Evolutionary conservation across 2,329 filamentous ascomycete genomes (phyloP).

Genomic region (Aspergillus tanneri): DNA sequence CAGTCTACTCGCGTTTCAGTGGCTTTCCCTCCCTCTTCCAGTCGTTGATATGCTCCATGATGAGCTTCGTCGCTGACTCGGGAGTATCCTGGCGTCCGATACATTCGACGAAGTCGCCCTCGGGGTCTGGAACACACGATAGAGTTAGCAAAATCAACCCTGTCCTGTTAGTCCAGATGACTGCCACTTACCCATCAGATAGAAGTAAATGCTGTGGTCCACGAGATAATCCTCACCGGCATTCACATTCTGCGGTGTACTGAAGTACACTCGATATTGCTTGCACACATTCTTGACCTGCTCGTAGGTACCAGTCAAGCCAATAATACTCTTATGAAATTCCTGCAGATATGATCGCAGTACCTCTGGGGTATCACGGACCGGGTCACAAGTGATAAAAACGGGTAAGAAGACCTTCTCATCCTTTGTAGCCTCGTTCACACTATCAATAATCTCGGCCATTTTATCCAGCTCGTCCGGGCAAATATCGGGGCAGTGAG

Average conservation of each 20-base stretch:
- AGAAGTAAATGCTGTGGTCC: conserved; percentile 99
- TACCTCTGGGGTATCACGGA: conserved; percentile 80
- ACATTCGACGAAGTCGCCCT: conserved; percentile 96
- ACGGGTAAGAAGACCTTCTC: conserved; percentile 65
- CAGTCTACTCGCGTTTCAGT: conserved; percentile 47
- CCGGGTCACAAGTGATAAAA: conserved; percentile 95
- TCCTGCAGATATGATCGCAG: conserved; percentile 82
- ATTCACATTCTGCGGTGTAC: conserved; percentile 82
- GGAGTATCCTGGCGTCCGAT: conserved; percentile 93
- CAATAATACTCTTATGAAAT: conserved; percentile 83
- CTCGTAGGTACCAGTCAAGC: conserved; percentile 89
- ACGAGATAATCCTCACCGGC: conserved; percentile 95
- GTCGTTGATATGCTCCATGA: conserved; percentile 79
- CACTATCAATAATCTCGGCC: conserved; percentile 84
- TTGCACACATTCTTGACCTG: conserved; percentile 94
- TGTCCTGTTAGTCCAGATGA: neutral
- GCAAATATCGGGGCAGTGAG: conserved; percentile 97
- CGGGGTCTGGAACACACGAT: conserved; percentile 64
- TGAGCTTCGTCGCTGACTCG: conserved; percentile 78
- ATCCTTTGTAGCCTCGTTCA: conserved; percentile 43
- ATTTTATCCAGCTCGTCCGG: conserved; percentile 99
- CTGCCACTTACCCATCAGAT: conserved; percentile 73
- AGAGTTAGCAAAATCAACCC: conserved; percentile 4
- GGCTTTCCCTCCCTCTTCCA: conserved; percentile 60
- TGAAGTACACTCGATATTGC: conserved; percentile 95